Conservation (phyloP, 768 basidiomycete genomes). For the Amanita pseudoporphyria region DNA sequence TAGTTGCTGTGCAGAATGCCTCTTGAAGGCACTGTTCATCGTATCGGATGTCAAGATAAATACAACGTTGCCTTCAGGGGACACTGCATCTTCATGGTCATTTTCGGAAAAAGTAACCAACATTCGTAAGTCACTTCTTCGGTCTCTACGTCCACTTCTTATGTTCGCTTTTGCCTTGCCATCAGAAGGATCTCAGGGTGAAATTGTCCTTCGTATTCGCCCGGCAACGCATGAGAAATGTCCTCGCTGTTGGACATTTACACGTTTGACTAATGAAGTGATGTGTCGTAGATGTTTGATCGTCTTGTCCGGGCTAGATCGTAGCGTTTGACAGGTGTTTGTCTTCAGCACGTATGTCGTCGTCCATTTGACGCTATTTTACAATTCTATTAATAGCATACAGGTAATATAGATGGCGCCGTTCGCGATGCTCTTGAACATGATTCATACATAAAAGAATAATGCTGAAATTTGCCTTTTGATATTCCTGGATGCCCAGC, state of each 20-base stretch:
- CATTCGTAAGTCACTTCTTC: slow-evolving; percentile 29
- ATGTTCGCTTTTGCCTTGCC: no score
- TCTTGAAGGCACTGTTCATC: slow-evolving; percentile 70
- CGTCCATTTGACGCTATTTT: no score
- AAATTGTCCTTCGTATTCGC: slow-evolving; percentile 42
- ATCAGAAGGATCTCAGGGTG: slow-evolving; percentile 17
- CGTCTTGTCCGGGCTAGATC: slow-evolving; percentile 14
- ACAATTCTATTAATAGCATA: no score
- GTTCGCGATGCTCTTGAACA: no score
- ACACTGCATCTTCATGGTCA: slow-evolving; percentile 36
- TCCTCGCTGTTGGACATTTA: slow-evolving; percentile 86
- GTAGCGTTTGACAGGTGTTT: not conserved
- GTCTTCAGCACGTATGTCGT: no score
- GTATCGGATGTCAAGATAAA: slow-evolving; percentile 60
- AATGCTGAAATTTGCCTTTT: no score
- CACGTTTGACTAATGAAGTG: slow-evolving; percentile 34
- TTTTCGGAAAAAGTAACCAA: slow-evolving; percentile 34
- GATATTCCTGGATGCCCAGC: no score
- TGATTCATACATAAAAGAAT: no score
- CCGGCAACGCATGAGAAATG: slow-evolving; percentile 65
- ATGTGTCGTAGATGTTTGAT: slow-evolving; percentile 59
- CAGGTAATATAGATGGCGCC: no score
- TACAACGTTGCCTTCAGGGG: slow-evolving; percentile 33
- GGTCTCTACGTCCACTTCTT: not conserved
- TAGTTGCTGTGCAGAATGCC: slow-evolving; percentile 33